A percentile compares a stretch with the other conserved stretches of the same genome.
Conservation (phyloP, 2,329 filamentous ascomycete species). For the Dryadomyces quercus-mongolicae region DNA sequence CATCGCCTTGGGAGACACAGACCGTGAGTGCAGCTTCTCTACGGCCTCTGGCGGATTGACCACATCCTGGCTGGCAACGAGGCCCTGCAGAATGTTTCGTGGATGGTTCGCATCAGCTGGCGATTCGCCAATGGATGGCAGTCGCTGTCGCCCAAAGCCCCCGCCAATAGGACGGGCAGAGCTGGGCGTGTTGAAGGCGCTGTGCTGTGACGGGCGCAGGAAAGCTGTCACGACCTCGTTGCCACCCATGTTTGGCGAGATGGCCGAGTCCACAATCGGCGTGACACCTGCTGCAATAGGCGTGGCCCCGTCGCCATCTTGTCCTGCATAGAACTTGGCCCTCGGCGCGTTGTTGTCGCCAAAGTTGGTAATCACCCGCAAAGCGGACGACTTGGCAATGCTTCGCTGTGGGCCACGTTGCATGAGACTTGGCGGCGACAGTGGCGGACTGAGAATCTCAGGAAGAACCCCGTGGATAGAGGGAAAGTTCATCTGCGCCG, state of each 20-base stretch:
- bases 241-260: constrained; percentile 56
- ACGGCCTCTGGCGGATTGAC: constrained; percentile 9
- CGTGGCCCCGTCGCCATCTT: constrained; percentile 46
- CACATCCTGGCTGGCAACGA: not conserved
- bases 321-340: constrained; percentile 49
- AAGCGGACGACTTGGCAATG: constrained; percentile 67
- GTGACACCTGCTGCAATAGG: constrained; percentile 76
- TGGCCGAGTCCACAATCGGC: constrained; percentile 70
- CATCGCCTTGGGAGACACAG: constrained; percentile 21
- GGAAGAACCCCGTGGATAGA: constrained; percentile 40
- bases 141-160: constrained; percentile 49
- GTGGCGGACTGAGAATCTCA: constrained; percentile 53
- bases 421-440: constrained; percentile 56
- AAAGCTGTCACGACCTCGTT: constrained; percentile 57
- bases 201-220: constrained; percentile 52
- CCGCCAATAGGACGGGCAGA: constrained; percentile 51
- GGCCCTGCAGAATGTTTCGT: constrained; percentile 18
- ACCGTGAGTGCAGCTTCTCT: constrained; percentile 17
- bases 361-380: constrained; percentile 90
- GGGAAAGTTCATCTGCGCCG: constrained; percentile 44
- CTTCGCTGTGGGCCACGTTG: constrained; percentile 46
- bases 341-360: constrained; percentile 44
- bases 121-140: constrained; percentile 68
- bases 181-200: constrained; percentile 56
- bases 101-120: constrained; percentile 21